phyloP scores from a whole-genome alignment of 169 alveolate species.

The Eimeria sp. region DNA sequence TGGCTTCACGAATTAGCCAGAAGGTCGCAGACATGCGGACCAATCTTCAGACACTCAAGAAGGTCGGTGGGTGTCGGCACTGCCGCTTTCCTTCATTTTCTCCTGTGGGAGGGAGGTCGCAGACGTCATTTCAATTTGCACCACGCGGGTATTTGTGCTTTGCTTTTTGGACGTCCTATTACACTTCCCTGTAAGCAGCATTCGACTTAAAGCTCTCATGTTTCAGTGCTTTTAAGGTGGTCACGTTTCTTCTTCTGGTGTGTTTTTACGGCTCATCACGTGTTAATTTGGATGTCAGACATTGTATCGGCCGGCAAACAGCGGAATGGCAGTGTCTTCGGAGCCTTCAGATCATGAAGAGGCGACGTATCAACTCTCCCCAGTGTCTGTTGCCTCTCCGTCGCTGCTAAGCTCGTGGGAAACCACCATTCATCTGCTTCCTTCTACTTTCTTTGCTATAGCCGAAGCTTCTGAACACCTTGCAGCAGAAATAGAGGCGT shows the following conservation, averaged over 20 bases:
- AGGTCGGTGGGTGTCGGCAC: background rate
- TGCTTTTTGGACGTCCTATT: background rate
- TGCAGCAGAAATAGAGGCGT: constrained; percentile 7
- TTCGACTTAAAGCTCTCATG: background rate
- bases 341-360: background rate
- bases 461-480: constrained; percentile 43
- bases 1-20: background rate
- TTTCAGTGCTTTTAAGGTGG: background rate
- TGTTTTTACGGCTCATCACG: background rate
- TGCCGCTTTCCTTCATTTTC: background rate
- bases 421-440: constrained; percentile 28
- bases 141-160: background rate
- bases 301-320: background rate
- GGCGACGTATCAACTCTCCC: constrained; percentile 25
- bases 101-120: background rate
- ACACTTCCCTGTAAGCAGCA: background rate
- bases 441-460: constrained; percentile 1
- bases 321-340: background rate
- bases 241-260: background rate
- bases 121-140: no score
- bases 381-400: background rate
- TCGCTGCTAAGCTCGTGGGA: constrained; percentile 61
- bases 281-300: background rate
- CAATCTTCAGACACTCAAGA: constrained; percentile 40
- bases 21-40: background rate